These are phyloP conservation scores for Starmerella geochares DNA, from an alignment of 805 yeast species.

Conservation along the genomic window DNA sequence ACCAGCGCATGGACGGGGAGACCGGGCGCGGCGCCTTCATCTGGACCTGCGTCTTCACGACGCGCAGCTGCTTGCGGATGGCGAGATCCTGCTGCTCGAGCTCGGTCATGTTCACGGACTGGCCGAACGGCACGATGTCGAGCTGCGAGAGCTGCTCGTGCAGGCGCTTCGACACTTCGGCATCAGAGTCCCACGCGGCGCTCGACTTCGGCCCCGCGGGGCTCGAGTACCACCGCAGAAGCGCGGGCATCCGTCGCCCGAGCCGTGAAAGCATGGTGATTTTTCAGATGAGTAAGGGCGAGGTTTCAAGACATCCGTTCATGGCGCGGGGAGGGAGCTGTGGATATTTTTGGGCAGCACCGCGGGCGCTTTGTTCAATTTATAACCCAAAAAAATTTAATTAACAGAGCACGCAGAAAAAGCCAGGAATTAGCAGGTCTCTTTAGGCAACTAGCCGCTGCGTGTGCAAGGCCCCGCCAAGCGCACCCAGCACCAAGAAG, in stretches of 20 bases:
- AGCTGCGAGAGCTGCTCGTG: constrained; percentile 25
- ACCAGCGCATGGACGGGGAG: constrained; percentile 84
- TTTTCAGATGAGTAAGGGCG: constrained; percentile 8
- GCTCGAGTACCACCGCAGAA: constrained; percentile 3
- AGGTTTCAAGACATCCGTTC: background rate
- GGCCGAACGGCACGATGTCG: constrained; percentile 34
- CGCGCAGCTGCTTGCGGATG: constrained; percentile 59
- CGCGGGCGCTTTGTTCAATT: too few species aligned
- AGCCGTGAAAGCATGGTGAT: constrained; percentile 7
- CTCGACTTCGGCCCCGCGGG: background rate
- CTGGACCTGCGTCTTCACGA: constrained; percentile 57
- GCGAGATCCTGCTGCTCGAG: constrained; percentile 70
- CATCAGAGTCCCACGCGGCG: constrained; percentile 6
- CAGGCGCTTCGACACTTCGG: constrained; percentile 19
- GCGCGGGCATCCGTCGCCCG: constrained; percentile 8
- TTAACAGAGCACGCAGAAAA: too few species aligned
- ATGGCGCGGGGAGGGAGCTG: too few species aligned
- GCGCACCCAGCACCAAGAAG: too few species aligned
- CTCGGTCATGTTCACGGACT: constrained; percentile 43
- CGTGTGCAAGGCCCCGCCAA: too few species aligned
- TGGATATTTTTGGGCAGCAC: too few species aligned
- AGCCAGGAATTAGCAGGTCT: too few species aligned
- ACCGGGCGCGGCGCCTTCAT: constrained; percentile 69
- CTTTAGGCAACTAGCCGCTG: too few species aligned
- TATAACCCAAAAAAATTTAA: background rate